These are phyloP conservation scores for Psilocybe subaeruginosa DNA, from an alignment of 768 basidiomycete species.

Conservation along the genomic window DNA sequence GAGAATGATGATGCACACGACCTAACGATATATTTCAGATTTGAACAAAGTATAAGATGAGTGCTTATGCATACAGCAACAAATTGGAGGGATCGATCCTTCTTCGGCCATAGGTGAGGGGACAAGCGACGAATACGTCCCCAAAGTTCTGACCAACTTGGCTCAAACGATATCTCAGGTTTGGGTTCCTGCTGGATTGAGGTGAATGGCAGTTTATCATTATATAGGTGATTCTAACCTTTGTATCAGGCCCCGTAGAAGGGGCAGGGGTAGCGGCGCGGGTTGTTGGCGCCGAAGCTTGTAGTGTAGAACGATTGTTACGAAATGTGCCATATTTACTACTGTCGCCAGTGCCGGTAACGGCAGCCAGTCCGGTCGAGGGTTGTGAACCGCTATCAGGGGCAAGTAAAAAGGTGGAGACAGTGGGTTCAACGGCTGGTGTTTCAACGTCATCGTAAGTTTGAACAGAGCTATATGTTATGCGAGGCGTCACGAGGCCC, in stretches of 20 bases:
- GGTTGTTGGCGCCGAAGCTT: conserved; percentile 57
- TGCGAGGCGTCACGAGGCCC: conserved; percentile 64
- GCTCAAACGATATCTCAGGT: conserved; percentile 60
- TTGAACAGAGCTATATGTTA: conserved; percentile 59
- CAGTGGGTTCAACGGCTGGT: conserved; percentile 36
- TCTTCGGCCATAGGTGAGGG: conserved; percentile 87
- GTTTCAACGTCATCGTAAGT: conserved; percentile 43
- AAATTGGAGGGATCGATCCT: conserved; percentile 64
- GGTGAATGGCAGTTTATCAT: conserved; percentile 7
- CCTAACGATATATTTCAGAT: conserved; percentile 35
- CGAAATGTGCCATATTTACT: conserved; percentile 82
- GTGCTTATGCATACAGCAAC: conserved; percentile 53
- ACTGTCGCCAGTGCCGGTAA: conserved; percentile 40
- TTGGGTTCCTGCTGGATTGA: conserved; percentile 38
- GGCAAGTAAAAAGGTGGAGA: conserved; percentile 59
- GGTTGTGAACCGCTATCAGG: conserved; percentile 45
- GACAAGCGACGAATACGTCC: conserved; percentile 64
- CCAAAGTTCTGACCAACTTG: conserved; percentile 73
- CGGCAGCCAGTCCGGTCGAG: conserved; percentile 55
- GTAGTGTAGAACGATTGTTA: conserved; percentile 48
- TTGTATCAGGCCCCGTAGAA: conserved; percentile 39
- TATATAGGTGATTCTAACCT: conserved; percentile 30
- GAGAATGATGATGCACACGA: conserved; percentile 71
- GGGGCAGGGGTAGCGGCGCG: conserved; percentile 52
- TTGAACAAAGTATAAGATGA: background rate